phyloP scores from a whole-genome alignment of 2,329 filamentous ascomycete species.

The Whalleya microplaca region DNA sequence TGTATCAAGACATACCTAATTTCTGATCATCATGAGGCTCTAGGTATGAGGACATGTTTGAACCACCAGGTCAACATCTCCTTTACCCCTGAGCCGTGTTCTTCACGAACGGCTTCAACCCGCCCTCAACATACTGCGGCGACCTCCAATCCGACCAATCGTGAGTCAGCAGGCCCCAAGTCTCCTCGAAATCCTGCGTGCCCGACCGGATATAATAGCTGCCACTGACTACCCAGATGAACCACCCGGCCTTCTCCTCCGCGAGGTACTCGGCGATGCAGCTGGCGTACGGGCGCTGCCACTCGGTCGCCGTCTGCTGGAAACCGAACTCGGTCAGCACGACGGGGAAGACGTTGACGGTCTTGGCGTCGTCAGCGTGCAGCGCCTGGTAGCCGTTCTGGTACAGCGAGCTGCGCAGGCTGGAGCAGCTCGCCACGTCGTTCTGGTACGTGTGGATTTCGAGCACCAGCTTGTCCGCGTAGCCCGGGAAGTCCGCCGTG shows the following conservation, averaged over 20 bases:
- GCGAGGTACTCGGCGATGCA: constrained; percentile 56
- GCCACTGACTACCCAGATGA: constrained; percentile 61
- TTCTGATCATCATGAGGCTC: too few relatives aligned
- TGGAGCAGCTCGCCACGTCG: constrained; percentile 50
- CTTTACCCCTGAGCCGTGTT: constrained; percentile 26
- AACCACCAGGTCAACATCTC: too few relatives aligned
- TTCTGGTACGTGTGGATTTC: constrained; percentile 66
- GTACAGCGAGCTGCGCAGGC: constrained; percentile 50
- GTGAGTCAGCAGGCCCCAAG: constrained; percentile 58
- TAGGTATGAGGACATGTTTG: too few relatives aligned
- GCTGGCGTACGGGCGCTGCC: constrained; percentile 52
- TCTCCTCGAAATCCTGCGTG: constrained; percentile 58
- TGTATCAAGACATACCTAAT: too few relatives aligned
- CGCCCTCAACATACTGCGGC: constrained; percentile 45
- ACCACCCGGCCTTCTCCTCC: constrained; percentile 55
- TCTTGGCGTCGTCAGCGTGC: constrained; percentile 40
- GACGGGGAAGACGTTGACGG: constrained; percentile 51
- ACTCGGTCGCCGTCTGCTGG: constrained; percentile 50
- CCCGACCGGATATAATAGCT: constrained; percentile 62
- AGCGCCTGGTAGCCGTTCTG: constrained; percentile 58
- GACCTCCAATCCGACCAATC: constrained; percentile 58
- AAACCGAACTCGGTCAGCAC: constrained; percentile 61
- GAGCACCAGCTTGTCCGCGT: constrained; percentile 58
- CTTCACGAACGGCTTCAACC: constrained; percentile 46
- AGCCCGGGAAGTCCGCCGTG: constrained; percentile 51